These are phyloP conservation scores for Shiraia sp. DNA, from an alignment of 2,329 filamentous ascomycete genomes.

Conservation along the genomic window DNA sequence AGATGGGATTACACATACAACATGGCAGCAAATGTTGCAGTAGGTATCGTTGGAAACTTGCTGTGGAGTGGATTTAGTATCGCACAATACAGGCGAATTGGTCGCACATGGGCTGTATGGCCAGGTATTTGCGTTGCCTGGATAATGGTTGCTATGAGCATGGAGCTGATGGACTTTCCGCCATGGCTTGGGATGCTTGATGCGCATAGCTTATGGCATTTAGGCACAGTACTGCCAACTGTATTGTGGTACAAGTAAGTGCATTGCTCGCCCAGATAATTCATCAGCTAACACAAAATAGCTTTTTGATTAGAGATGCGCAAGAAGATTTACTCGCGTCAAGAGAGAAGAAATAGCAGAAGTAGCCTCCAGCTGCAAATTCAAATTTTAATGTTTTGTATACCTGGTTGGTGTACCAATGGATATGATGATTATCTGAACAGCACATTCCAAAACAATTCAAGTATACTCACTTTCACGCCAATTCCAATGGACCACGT, in stretches of 20 bases:
- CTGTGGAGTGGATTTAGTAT: slow-evolving; percentile 88
- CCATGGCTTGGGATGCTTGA: slow-evolving; percentile 82
- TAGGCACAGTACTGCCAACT: slow-evolving; percentile 86
- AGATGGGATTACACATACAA: slow-evolving; percentile 97
- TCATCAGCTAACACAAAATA: slow-evolving; percentile 45
- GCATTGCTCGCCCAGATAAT: neutral
- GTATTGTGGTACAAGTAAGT: slow-evolving; percentile 94
- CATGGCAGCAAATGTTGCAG: slow-evolving; percentile 89
- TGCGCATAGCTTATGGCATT: slow-evolving; percentile 94
- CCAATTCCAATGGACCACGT: too few species aligned
- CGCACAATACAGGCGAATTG: slow-evolving; percentile 70
- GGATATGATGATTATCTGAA: too few species aligned
- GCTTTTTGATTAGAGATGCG: slow-evolving; percentile 84
- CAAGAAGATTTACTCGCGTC: slow-evolving; percentile 83
- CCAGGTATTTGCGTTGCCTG: slow-evolving; percentile 89
- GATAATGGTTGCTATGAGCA: slow-evolving; percentile 90
- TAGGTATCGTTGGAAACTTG: slow-evolving; percentile 77
- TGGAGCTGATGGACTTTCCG: slow-evolving; percentile 93
- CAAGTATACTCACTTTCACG: too few species aligned
- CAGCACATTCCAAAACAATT: too few species aligned
- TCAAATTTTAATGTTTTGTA: too few species aligned
- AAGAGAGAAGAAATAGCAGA: too few species aligned
- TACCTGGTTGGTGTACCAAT: too few species aligned
- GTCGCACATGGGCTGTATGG: slow-evolving; percentile 81
- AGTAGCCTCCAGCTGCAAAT: too few species aligned